Base-by-base conservation (phyloP, 208 protist genomes). In the Wallacemonas sp. region DNA sequence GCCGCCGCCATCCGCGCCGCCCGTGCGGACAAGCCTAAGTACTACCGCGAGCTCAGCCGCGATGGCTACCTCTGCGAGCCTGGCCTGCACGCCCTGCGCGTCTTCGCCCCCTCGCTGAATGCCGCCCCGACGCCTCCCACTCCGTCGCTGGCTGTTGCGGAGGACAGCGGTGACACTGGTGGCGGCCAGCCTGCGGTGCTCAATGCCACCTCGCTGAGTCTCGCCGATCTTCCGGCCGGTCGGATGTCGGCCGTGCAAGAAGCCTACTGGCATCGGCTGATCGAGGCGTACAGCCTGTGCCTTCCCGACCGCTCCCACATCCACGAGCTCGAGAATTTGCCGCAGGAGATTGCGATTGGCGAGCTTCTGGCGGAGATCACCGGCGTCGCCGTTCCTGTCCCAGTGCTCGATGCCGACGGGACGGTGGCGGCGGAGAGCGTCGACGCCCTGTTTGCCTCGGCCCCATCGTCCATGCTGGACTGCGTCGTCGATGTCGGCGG, bases 401-500 rank as follows among this genome's bases (percentile, higher is more conserved):
- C 31, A 16, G 12, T 59, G 16, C 10, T 25, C 52, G 31, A 39
- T n/a, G 25, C n/a, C n/a, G n/a, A n/a, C n/a, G n/a, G n/a, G n/a
- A n/a, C n/a, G n/a, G n/a, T n/a, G n/a, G n/a, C n/a, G n/a, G n/a
- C n/a, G n/a, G 8, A 10, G 20, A 50, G 63, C 26, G 46, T 67
- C 3, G 38, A 10, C 2, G 4, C 32, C 11, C 42, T 55, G 2
- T 18, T 16, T 14, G 25, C 49, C 23, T 12, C 16, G 2, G 23
- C 42, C 7, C 42, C 38, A n/a, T 57, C 45, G 0, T 70, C 46
- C 12, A 14, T 55, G 8, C 50, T 81, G 1, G 45, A 69, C 0
- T 55, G 59, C 59, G 73, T 95, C 39, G 76, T 95, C 20, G 89
- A 95, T 75, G 89, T 91, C 11, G 86, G 86, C 31, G 89, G 86